These are phyloP conservation scores for Podaxis sp. DNA, from an alignment of 768 basidiomycete genomes.

Conservation along the genomic window DNA sequence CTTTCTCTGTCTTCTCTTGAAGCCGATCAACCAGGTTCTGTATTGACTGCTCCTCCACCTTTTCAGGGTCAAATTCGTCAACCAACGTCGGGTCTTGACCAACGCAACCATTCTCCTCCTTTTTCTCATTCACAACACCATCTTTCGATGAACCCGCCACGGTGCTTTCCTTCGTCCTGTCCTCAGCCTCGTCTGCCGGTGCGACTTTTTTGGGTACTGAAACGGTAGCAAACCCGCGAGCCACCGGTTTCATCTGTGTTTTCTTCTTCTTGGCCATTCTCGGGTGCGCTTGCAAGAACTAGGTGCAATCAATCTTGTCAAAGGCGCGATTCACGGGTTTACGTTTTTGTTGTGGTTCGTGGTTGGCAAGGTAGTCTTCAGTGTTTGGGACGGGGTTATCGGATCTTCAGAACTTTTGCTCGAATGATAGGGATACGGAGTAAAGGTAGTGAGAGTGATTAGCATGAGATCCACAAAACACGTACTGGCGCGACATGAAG, in stretches of 20 bases:
- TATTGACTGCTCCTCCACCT: constrained; percentile 53
- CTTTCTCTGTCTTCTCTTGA: constrained; percentile 88
- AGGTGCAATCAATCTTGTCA: neutral
- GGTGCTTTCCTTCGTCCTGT: constrained; percentile 4
- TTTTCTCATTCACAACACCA: constrained; percentile 12
- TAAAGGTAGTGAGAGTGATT: neutral
- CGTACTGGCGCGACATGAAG: constrained; percentile 1
- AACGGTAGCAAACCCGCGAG: constrained; percentile 77
- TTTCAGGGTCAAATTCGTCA: constrained; percentile 26
- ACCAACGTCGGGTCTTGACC: neutral
- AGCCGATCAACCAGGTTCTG: constrained; percentile 78
- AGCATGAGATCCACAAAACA: constrained; percentile 1
- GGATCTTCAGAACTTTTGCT: neutral
- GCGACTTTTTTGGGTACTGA: constrained; percentile 77
- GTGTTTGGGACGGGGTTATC: neutral
- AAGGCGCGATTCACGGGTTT: neutral
- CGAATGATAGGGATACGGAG: neutral
- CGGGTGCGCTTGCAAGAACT: neutral
- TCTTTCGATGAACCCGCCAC: constrained; percentile 25
- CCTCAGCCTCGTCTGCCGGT: constrained; percentile 26
- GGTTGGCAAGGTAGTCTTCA: neutral
- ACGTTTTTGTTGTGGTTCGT: neutral
- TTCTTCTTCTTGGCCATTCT: constrained; percentile 86
- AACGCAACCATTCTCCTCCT: neutral
- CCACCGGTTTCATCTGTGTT: constrained; percentile 71